phyloP scores from a whole-genome alignment of 1,284 basidiomycete species.

The Fomitiporia mediterranea region DNA sequence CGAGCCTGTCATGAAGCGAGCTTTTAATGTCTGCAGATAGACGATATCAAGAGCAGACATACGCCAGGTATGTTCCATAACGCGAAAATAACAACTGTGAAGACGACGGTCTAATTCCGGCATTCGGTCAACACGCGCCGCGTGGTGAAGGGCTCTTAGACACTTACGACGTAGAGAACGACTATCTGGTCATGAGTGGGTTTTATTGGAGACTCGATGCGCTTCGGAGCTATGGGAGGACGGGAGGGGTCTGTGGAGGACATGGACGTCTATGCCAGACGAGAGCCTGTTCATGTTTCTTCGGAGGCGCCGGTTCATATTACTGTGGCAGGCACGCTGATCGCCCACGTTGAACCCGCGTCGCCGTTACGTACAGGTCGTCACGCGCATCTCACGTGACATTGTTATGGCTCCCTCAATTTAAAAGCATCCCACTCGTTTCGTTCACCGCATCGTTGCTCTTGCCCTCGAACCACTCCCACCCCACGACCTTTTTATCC shows the following conservation, averaged over 20 bases:
- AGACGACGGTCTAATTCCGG: constrained; percentile 60
- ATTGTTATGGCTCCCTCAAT: constrained; percentile 3
- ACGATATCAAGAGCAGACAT: background rate
- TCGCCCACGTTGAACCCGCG: background rate
- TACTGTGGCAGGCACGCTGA: background rate
- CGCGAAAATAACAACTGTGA: constrained; percentile 75
- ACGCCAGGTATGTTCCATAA: constrained; percentile 73
- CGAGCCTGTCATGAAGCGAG: constrained; percentile 36
- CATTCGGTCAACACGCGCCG: background rate
- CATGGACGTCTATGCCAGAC: constrained; percentile 1
- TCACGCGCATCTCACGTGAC: constrained; percentile 5
- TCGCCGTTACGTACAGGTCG: background rate
- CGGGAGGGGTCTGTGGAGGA: constrained; percentile 7
- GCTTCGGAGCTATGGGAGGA: constrained; percentile 23
- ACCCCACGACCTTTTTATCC: background rate
- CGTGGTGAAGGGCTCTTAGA: constrained; percentile 8
- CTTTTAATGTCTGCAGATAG: background rate
- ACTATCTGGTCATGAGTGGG: constrained; percentile 31
- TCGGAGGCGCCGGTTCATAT: background rate
- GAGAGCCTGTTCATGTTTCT: background rate
- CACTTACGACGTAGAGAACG: constrained; percentile 65
- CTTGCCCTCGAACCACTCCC: constrained; percentile 19
- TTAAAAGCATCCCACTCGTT: constrained; percentile 3
- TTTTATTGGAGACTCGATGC: constrained; percentile 17
- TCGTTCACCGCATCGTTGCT: constrained; percentile 5